Percentiles rank a stretch among this genome's conserved stretches.
Evolutionary conservation across 345 rosid genomes (phyloP).

Genomic region (Brassica juncea): DNA sequence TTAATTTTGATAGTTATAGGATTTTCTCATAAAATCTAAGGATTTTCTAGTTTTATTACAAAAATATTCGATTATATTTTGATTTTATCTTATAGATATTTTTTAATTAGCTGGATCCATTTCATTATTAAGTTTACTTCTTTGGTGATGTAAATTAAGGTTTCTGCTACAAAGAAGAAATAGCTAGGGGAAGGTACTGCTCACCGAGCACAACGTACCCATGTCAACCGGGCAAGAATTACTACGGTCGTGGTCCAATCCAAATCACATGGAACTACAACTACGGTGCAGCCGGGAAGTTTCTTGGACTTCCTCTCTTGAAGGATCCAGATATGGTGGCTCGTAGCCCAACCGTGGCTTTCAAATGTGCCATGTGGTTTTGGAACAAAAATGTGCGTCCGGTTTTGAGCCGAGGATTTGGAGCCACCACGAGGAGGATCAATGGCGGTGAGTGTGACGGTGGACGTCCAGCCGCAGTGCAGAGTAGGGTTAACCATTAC

Average conservation of each 20-base stretch:
- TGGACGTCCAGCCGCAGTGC: constrained; percentile 33
- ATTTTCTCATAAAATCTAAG: neutral
- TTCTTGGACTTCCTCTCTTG: constrained; percentile 45
- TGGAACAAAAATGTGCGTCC: constrained; percentile 58
- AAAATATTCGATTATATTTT: neutral
- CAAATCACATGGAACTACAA: constrained; percentile 61
- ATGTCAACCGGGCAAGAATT: constrained; percentile 42
- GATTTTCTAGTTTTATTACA: neutral
- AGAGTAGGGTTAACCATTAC: constrained; percentile 44
- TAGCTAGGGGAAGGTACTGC: constrained; percentile 41
- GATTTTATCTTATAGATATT: neutral
- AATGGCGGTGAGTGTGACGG: constrained; percentile 63
- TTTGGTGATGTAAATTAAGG: constrained; percentile 26
- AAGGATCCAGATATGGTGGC: constrained; percentile 54
- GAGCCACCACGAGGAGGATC: constrained; percentile 50
- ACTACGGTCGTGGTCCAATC: constrained; percentile 63
- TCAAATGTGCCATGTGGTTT: constrained; percentile 58
- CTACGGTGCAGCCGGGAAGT: constrained; percentile 54
- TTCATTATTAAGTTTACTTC: neutral
- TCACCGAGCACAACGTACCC: constrained; percentile 20
- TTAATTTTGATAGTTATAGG: neutral
- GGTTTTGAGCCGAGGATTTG: constrained; percentile 48
- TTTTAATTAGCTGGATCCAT: neutral
- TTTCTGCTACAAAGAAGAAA: constrained; percentile 47
- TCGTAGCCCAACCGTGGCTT: constrained; percentile 45